Evolutionary conservation across 2,329 filamentous ascomycete species (phyloP).

Genomic region (Fusarium sp.): DNA sequence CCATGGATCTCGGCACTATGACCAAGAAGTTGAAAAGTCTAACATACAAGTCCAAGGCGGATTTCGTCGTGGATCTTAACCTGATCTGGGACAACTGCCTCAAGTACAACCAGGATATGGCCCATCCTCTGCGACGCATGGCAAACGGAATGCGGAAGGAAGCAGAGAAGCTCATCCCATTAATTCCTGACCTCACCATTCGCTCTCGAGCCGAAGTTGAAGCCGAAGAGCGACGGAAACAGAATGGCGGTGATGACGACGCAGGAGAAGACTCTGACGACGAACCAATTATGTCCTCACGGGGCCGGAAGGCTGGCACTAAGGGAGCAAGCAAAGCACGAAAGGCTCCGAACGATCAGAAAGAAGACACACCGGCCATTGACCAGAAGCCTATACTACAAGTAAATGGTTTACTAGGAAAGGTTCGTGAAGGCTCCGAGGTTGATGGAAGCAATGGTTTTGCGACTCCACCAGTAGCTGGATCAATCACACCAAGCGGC

Average conservation of each 20-base stretch:
- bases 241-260: constrained; percentile 84
- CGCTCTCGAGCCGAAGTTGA: constrained; percentile 94
- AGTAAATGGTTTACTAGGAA: constrained; percentile 69
- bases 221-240: constrained; percentile 83
- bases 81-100: constrained; percentile 98
- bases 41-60: constrained; percentile 86
- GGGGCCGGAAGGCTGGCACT: constrained; percentile 83
- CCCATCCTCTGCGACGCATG: constrained; percentile 88
- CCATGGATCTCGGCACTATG: constrained; percentile 98
- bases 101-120: constrained; percentile 91
- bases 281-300: constrained; percentile 97
- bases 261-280: constrained; percentile 93
- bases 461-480: constrained; percentile 78
- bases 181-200: constrained; percentile 93
- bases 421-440: constrained; percentile 78
- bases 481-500: constrained; percentile 79
- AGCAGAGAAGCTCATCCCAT: constrained; percentile 92
- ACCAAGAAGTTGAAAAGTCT: constrained; percentile 93
- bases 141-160: constrained; percentile 97
- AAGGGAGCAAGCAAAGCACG: constrained; percentile 81
- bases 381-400: constrained; percentile 79
- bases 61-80: constrained; percentile 93
- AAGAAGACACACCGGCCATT: constrained; percentile 79
- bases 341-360: constrained; percentile 75
- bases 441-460: constrained; percentile 87